These are phyloP conservation scores for Hypoxylon fragiforme DNA, from an alignment of 495 filamentous ascomycete genomes.

Conservation along the genomic window DNA sequence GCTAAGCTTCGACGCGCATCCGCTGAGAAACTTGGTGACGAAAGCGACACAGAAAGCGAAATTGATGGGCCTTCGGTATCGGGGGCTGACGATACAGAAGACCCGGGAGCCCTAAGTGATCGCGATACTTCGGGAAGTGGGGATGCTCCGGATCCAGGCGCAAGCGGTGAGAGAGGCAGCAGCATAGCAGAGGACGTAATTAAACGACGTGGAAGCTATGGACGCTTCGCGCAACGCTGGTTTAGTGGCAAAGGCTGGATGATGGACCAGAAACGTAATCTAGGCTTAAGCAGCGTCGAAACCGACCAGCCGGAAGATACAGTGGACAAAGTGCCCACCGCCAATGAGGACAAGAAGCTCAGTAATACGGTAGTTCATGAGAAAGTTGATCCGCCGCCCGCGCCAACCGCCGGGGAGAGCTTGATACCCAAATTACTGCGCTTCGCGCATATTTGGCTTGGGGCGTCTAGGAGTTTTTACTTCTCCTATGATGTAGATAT, in stretches of 20 bases:
- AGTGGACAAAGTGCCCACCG: conserved; percentile 8
- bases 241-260: conserved; percentile 82
- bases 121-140: conserved; percentile 23
- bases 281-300: conserved; percentile 56
- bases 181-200: conserved; percentile 85
- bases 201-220: conserved; percentile 73
- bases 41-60: conserved; percentile 47
- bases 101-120: conserved; percentile 37
- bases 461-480: conserved; percentile 79
- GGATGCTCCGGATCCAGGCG: conserved; percentile 22
- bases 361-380: conserved; percentile 40
- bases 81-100: conserved; percentile 38
- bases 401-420: conserved; percentile 38
- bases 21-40: conserved; percentile 35
- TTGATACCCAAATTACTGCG: conserved; percentile 83
- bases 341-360: conserved; percentile 28
- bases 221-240: conserved; percentile 86
- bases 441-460: conserved; percentile 78
- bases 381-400: conserved; percentile 29
- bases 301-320: conserved; percentile 12
- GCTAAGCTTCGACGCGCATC: conserved; percentile 45
- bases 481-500: conserved; percentile 93
- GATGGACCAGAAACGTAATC: conserved; percentile 56
- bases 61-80: conserved; percentile 35
- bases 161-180: conserved; percentile 45